Base-by-base conservation (phyloP, 164 flowering plant species). In the Piper betle region DNA sequence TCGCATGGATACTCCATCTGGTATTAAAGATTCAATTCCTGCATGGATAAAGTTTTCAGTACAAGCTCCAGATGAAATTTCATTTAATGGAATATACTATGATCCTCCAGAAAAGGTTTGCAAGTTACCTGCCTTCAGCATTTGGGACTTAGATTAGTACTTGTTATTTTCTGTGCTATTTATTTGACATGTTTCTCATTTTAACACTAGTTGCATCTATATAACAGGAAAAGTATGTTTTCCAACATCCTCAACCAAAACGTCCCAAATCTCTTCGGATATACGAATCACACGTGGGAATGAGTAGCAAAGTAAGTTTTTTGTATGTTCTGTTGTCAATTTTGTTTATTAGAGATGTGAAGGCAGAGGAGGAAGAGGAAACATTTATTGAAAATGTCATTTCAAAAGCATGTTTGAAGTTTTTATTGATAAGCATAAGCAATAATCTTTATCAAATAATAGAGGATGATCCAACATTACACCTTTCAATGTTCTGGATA, bases 1-100 rank as follows among this genome's bases (percentile, higher is more conserved):
- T 62, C 99, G 77, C 50, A 91, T 94, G 99, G 95, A 87, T 62
- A 91, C 99, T 53, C 86, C 91, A 60, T 81, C 97, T 72, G 99
- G 97, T 55, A 67, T 82, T 52, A 94, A 94, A 77, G 99, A 94
- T 73, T 88, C 97, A 12, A 91, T 94, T 70, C 96, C 99, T 68
- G 95, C 96, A 69, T 94, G 99, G 99, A 88, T 91, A 67, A 88
- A 85, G 76, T 94, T 82, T 56, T 86, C 99, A 48, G 93, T 94
- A 39, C 99, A 94, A 77, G 88, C 96, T 61, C 93, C 97, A n/a
- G 86, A 88, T 48, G 97, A 88, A 81, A 94, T 94, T 64, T 95
- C 97, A 41, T 94, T 79, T 68, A 82, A 94, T 77, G 99, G 93
- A 61, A 81, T 94, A 65, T 87, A 91, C 74, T 94, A 94, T 72